Conservation (phyloP, 2,329 filamentous ascomycete genomes). For the Pseudogymnoascus verrucosus region DNA sequence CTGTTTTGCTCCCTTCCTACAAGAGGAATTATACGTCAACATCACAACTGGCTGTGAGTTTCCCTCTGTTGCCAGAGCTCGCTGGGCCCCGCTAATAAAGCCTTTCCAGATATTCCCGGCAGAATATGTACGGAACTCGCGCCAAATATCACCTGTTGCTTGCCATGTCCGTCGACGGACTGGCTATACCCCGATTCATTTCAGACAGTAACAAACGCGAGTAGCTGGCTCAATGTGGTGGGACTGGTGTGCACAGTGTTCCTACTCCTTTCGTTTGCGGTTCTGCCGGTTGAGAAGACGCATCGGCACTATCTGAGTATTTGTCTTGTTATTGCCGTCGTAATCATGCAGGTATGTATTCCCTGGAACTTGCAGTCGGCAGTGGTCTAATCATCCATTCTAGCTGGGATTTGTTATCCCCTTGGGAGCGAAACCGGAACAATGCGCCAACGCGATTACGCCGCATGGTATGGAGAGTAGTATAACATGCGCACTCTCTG, state of each 20-base stretch:
- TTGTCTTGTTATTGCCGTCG: constrained; percentile 67
- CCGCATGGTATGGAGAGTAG: constrained; percentile 85
- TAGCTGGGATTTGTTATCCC: constrained; percentile 88
- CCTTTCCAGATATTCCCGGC: constrained; percentile 39
- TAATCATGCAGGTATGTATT: constrained; percentile 67
- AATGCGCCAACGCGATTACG: constrained; percentile 86
- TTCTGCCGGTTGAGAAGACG: constrained; percentile 80
- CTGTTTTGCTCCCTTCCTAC: constrained; percentile 64
- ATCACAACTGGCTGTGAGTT: not conserved
- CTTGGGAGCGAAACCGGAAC: constrained; percentile 64
- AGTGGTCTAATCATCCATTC: constrained; percentile 18
- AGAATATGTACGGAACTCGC: constrained; percentile 48
- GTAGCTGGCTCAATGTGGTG: constrained; percentile 77
- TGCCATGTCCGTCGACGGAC: constrained; percentile 81
- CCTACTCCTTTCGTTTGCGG: constrained; percentile 69
- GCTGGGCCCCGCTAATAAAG: constrained; percentile 15
- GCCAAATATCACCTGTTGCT: constrained; percentile 59
- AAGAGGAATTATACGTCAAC: constrained; percentile 32
- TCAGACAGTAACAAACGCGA: constrained; percentile 49
- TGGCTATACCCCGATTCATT: constrained; percentile 63
- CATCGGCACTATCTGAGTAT: constrained; percentile 89
- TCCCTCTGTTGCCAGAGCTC: not conserved
- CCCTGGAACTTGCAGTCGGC: not conserved
- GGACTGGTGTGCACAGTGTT: constrained; percentile 66
- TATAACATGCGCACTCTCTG: constrained; percentile 78